A percentile compares a stretch with the other conserved stretches of the same genome.
Conservation (phyloP, 805 yeast species). For the Kodamaea jinghongensis region DNA sequence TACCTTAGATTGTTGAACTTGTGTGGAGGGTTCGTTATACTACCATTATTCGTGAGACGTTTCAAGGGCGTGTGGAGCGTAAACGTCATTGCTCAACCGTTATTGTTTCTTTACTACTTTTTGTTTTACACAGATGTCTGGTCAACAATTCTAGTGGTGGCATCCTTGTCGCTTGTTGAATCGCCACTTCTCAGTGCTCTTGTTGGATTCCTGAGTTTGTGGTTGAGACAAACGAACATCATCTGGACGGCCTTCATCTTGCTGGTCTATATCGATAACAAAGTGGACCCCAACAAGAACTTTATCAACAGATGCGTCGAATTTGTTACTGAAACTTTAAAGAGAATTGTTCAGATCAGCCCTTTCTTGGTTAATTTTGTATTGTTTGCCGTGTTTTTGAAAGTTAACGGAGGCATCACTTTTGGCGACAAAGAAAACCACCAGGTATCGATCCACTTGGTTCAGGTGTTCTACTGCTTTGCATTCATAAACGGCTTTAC, state of each 20-base stretch:
- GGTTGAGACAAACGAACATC: constrained; percentile 88
- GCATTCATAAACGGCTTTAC: constrained; percentile 64
- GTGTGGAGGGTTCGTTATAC: constrained; percentile 55
- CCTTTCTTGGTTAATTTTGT: constrained; percentile 56
- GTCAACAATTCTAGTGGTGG: constrained; percentile 71
- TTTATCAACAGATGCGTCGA: constrained; percentile 1
- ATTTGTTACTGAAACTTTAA: constrained; percentile 15
- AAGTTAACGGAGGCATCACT: constrained; percentile 77
- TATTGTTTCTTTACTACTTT: constrained; percentile 68
- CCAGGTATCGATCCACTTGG: constrained; percentile 63
- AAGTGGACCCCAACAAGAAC: constrained; percentile 23
- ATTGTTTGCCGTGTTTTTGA: constrained; percentile 55
- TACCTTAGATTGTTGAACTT: constrained; percentile 51
- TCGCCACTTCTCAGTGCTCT: constrained; percentile 42
- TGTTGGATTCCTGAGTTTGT: constrained; percentile 60
- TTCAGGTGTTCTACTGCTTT: constrained; percentile 78
- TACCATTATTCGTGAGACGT: constrained; percentile 47
- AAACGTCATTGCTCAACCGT: constrained; percentile 54
- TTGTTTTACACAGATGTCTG: constrained; percentile 92
- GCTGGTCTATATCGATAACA: constrained; percentile 51
- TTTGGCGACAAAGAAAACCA: constrained; percentile 93
- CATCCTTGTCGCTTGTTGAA: constrained; percentile 45
- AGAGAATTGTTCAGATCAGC: constrained; percentile 23
- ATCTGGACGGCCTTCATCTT: constrained; percentile 74
- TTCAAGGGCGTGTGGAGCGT: constrained; percentile 23